Evolutionary conservation across 495 filamentous ascomycete genomes (phyloP), one percentile per base, ranked within the genome.

Genomic region (Neurospora discreta): DNA sequence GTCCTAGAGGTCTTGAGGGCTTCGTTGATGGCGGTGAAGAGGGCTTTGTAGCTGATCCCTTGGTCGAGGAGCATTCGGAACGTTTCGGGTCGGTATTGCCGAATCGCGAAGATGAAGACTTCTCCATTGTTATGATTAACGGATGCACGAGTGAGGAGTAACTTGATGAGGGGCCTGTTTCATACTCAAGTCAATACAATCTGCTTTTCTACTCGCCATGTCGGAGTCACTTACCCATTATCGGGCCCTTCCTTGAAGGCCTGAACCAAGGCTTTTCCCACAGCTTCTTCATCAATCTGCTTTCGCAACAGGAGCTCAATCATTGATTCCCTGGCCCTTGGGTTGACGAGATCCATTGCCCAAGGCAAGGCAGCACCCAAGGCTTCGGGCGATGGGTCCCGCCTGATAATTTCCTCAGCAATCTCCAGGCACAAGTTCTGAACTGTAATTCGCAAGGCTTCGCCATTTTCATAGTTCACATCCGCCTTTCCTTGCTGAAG

Each of bases 401-500:
- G 78, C 10, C 71, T 70, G 13, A 83, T 43, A 40, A 79, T 81
- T 58, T 79, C 77, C 65, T 79, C 79, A 7, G 77, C 72, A 20
- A 85, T 58, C 18, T 80, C 80, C 0, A 71, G 60, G 41, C 77
- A 79, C 0, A 75, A 68, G 9, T 78, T 70, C 10, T 77, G 71
- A 3, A 80, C 79, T 3, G 81, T 82, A 52, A 80, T 69, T 46
- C 82, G 79, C 9, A 85, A 73, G 20, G 80, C 77, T 67, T 78
- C 73, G 2, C 81, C 83, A 11, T 73, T 72, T 18, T 75, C 75
- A 33, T 80, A 70, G 69, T 84, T 77, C 7, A 84, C 75, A 69
- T 84, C 83, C 18, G 82, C 82, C n/a, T 76, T 79, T 5, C 82
- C 82, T 23, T 84, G 75, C 43, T 81, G 72, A 16, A 84, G 78